phyloP scores from a whole-genome alignment of 2,329 filamentous ascomycete species.

The Aspergillus fischeri region DNA sequence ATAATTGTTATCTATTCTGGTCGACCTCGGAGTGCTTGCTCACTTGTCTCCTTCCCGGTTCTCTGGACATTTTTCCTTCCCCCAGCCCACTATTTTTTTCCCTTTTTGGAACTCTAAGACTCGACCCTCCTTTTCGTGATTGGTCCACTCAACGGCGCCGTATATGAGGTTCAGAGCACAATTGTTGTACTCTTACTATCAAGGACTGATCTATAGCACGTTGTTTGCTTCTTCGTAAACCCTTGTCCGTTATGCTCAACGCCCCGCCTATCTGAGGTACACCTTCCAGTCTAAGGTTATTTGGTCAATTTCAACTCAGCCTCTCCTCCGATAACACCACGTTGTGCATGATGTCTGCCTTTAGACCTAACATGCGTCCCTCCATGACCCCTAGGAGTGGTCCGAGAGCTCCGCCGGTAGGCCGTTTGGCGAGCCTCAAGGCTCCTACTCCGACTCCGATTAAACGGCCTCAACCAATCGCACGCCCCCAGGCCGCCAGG shows the following conservation, averaged over 20 bases:
- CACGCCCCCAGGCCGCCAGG: constrained; percentile 26
- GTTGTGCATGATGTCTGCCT: constrained; percentile 25
- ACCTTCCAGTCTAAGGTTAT: not conserved
- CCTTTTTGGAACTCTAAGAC: not conserved
- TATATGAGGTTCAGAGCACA: not conserved
- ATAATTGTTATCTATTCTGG: not conserved
- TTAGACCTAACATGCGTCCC: constrained; percentile 32
- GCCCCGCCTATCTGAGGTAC: not conserved
- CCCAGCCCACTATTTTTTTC: not conserved
- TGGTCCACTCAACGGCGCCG: not conserved
- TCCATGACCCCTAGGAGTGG: constrained; percentile 23
- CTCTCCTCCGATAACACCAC: not conserved
- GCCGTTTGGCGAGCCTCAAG: constrained; percentile 39
- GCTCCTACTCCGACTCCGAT: constrained; percentile 35
- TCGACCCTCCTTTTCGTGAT: not conserved
- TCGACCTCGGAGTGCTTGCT: not conserved
- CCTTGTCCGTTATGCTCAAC: not conserved
- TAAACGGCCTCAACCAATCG: constrained; percentile 32
- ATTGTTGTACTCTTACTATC: not conserved
- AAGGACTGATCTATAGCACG: not conserved
- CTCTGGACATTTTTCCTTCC: constrained; percentile 1
- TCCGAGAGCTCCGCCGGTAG: constrained; percentile 27
- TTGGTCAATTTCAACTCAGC: not conserved
- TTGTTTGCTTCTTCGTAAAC: not conserved
- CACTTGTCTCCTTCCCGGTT: not conserved